These are phyloP conservation scores for Aspergillus hiratsukae DNA, from an alignment of 2,329 filamentous ascomycete species.

Conservation along the genomic window DNA sequence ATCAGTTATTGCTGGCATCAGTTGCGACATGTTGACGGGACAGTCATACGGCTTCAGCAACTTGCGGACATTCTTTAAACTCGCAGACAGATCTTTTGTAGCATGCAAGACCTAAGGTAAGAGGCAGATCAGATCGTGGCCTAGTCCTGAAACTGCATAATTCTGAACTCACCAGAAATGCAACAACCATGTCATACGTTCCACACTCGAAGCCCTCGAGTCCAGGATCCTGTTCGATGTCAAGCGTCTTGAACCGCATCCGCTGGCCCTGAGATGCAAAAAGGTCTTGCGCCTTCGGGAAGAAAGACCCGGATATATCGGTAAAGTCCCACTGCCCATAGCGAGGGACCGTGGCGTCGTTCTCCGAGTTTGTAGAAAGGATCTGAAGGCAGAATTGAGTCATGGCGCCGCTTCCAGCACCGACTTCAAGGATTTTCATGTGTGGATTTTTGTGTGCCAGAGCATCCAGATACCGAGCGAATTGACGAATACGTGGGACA, in stretches of 20 bases:
- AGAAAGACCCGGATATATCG: slow-evolving; percentile 13
- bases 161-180: slow-evolving; percentile 6
- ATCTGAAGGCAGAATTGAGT: neutral
- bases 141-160: neutral
- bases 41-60: slow-evolving; percentile 8
- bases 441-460: slow-evolving; percentile 3
- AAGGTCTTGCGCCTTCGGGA: slow-evolving; percentile 3
- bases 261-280: slow-evolving; percentile 7
- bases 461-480: neutral
- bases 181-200: slow-evolving; percentile 16
- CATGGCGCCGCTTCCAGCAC: slow-evolving; percentile 1
- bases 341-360: neutral
- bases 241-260: slow-evolving; percentile 10
- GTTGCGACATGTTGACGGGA: neutral
- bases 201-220: slow-evolving; percentile 14
- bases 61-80: slow-evolving; percentile 7
- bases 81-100: slow-evolving; percentile 1
- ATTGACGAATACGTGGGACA: neutral
- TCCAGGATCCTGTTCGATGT: slow-evolving; percentile 15
- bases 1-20: neutral
- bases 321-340: slow-evolving; percentile 11
- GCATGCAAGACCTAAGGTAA: slow-evolving; percentile 8
- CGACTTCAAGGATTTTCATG: slow-evolving; percentile 4
- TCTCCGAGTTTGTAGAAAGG: neutral
- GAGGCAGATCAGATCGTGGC: neutral